A percentile compares a stretch with the other conserved stretches of the same genome.
phyloP scores from a whole-genome alignment of 169 alveolate genomes.

The Eimeria necatrix region DNA sequence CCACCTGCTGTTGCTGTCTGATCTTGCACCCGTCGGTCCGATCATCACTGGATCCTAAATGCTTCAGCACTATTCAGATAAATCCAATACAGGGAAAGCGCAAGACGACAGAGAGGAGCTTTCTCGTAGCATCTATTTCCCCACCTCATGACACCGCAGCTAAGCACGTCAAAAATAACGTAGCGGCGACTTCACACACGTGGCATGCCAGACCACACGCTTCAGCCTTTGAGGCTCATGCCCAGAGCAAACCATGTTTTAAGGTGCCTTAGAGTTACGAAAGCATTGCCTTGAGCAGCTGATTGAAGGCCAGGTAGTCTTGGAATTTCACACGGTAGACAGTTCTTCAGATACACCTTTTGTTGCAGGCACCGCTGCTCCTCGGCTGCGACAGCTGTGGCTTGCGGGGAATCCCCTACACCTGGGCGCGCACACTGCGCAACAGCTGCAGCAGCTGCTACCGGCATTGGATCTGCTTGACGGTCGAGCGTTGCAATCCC shows the following conservation, averaged over 20 bases:
- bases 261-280: too few species aligned
- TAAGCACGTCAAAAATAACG: too few species aligned
- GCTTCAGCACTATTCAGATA: background rate
- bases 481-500: slow-evolving; percentile 31
- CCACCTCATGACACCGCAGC: too few species aligned
- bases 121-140: too few species aligned
- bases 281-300: too few species aligned
- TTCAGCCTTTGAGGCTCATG: too few species aligned
- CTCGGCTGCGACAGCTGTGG: slow-evolving; percentile 72
- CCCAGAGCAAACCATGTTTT: too few species aligned
- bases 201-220: too few species aligned
- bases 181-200: too few species aligned
- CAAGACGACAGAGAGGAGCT: background rate
- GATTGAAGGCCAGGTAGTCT: too few species aligned
- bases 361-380: slow-evolving; percentile 69
- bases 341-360: background rate
- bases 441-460: slow-evolving; percentile 72
- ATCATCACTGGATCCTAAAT: background rate
- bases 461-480: slow-evolving; percentile 68
- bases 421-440: slow-evolving; percentile 47
- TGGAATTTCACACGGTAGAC: too few species aligned
- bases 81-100: background rate
- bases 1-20: slow-evolving; percentile 71
- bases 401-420: slow-evolving; percentile 71
- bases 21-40: slow-evolving; percentile 77